Conservation (phyloP, 1,284 basidiomycete species). For the Cryptococcus maquisensis region DNA sequence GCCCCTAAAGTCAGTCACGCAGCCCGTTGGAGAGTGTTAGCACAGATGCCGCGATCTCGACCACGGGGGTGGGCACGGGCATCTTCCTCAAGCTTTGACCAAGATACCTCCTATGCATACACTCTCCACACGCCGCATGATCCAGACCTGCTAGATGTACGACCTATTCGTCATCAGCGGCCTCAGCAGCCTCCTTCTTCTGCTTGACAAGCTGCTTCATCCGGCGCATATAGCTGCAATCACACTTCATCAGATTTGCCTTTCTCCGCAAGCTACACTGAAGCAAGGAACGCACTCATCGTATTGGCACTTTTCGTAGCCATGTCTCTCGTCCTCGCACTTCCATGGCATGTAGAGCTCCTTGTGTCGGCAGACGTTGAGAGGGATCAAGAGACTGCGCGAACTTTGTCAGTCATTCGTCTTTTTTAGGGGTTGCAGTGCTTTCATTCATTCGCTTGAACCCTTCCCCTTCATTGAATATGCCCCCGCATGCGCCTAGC, state of each 20-base stretch:
- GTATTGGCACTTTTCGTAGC: conserved; percentile 80
- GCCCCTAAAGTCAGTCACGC: too few relatives aligned
- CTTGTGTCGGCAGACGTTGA: conserved; percentile 73
- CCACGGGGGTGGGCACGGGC: too few relatives aligned
- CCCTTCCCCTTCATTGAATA: not conserved
- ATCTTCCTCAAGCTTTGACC: too few relatives aligned
- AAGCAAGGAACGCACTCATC: conserved; percentile 66
- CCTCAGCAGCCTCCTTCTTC: conserved; percentile 62
- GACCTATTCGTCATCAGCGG: conserved; percentile 42
- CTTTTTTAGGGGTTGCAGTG: not conserved
- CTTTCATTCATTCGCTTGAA: not conserved
- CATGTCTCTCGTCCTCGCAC: conserved; percentile 70
- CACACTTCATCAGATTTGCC: not conserved
- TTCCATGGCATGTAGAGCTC: conserved; percentile 73
- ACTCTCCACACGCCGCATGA: not conserved
- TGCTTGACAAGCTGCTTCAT: conserved; percentile 74
- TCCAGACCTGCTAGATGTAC: not conserved
- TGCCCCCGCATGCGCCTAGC: not conserved
- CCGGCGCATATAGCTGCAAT: conserved; percentile 69
- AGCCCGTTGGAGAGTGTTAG: too few relatives aligned
- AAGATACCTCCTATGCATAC: not conserved
- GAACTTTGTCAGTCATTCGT: not conserved
- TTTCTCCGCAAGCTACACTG: not conserved
- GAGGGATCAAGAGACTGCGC: conserved; percentile 67
- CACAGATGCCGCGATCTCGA: too few relatives aligned